Base-by-base conservation (phyloP, 306 rosid genomes). In the Trifolium repens region DNA sequence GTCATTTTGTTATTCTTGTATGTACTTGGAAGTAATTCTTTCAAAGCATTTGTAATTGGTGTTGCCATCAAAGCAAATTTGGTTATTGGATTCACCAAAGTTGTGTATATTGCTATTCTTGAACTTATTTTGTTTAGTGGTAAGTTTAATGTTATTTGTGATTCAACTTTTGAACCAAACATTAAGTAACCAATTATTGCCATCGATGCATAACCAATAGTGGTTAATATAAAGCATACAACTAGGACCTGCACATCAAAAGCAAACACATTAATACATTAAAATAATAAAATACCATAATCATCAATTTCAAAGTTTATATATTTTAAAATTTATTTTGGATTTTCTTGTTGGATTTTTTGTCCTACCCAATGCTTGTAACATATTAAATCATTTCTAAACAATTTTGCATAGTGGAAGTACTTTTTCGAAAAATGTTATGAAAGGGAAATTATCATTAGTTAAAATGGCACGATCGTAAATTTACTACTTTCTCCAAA, bases 51-150 rank as follows among this genome's bases (percentile, higher is more conserved):
- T 9, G 83, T 82, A 6, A 93, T 82, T 0, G 96, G 98, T 53
- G 86, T 87, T 16, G 85, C 83, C 90, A 90, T 89, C 75, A 93
- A 79, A 13, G 93, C 94, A 75, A 86, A 93, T 77, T 93, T 93
- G 55, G 91, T 62, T 27, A 93, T 70, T 22, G 96, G 98, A 78
- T 73, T 93, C 0, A 89, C 89, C 83, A 89, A 80, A 0, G 93
- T 85, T 4, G 98, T 93, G 71, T 76, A 90, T 63, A 91, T 91
- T 19, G 93, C 93, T 16, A 93, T 37, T 58, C 15, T 82, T 37
- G 94, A 87, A 78, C 96, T 89, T 6, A 91, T 9, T 77, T 81
- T 85, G 68, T 76, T 37, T 1, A 81, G 26, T 26, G 96, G 96
- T 43, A 93, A 86, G 80, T 84, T 83, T 49, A 91, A 65, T 9